Evolutionary conservation across 257 asterid species (phyloP).

Genomic region (Salvia splendens): DNA sequence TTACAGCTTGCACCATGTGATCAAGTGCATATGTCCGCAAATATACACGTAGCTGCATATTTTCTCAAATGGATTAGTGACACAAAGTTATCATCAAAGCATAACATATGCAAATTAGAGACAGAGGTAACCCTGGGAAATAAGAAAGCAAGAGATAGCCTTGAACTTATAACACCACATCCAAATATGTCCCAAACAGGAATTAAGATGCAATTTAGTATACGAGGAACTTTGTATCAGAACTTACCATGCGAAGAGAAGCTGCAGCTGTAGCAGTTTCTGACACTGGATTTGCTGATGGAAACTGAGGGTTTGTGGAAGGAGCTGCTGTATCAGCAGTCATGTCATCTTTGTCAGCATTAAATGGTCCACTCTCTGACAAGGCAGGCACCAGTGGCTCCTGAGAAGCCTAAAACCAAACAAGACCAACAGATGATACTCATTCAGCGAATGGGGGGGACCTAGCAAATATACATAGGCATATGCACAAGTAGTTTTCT

Average conservation of each 20-base stretch:
- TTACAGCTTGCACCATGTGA: conserved; percentile 99
- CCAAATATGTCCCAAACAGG: not conserved
- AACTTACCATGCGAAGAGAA: conserved; percentile 75
- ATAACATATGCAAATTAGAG: conserved; percentile 9
- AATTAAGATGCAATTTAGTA: conserved; percentile 6
- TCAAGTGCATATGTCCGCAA: conserved; percentile 84
- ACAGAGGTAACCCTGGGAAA: not conserved
- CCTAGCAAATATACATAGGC: not conserved
- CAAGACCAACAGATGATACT: conserved; percentile 11
- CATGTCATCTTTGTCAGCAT: conserved; percentile 46
- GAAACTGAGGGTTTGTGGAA: conserved; percentile 56
- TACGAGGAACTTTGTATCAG: conserved; percentile 9
- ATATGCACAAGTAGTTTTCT: not conserved
- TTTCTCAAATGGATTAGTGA: conserved; percentile 25
- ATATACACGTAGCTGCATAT: conserved; percentile 85
- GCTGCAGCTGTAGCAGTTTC: conserved; percentile 79
- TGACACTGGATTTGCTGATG: conserved; percentile 56
- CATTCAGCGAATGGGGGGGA: not conserved
- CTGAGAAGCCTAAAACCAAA: conserved; percentile 55
- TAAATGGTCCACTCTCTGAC: conserved; percentile 54
- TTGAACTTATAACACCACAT: conserved; percentile 3
- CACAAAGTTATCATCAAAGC: conserved; percentile 4
- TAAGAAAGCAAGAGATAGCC: conserved; percentile 1
- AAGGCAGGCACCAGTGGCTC: conserved; percentile 47
- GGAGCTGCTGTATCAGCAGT: conserved; percentile 52